Base-by-base conservation (phyloP, 75 land plant species). In the Selaginella tamariscina region DNA sequence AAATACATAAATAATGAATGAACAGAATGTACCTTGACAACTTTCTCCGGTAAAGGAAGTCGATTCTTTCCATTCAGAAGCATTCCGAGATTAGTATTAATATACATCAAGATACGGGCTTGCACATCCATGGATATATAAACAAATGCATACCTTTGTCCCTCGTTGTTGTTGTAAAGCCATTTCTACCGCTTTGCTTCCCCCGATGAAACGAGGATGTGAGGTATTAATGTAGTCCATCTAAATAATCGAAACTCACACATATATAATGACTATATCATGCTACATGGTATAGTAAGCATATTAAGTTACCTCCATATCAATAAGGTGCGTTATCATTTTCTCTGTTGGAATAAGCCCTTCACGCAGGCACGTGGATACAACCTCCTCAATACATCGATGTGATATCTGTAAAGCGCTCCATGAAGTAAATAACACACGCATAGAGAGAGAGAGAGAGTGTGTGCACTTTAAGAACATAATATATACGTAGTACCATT, bases 261-360 rank as follows among this genome's bases (percentile, higher is more conserved):
- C n/a, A n/a, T n/a, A n/a, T n/a, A n/a, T n/a, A n/a, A n/a, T n/a
- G n/a, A n/a, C n/a, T n/a, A n/a, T n/a, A n/a, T n/a, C n/a, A n/a
- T n/a, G n/a, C n/a, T n/a, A n/a, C n/a, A n/a, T n/a, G n/a, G n/a
- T n/a, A n/a, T n/a, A n/a, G n/a, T n/a, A n/a, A n/a, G n/a, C n/a
- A n/a, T n/a, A 39, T 5, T 5, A 39, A 39, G 15, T 5, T 55
- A 75, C 79, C 79, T 79, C 80, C 80, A 78, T 78, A 65, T 74
- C 77, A 74, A 78, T 74, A 26, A 78, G 71, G 57, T 78, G 77
- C 23, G 72, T 59, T 54, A 78, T 74, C 80, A 78, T 78, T 15
- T 72, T 78, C 68, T 78, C 80, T 32, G 77, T 72, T 64, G 80
- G 80, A 24, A 56, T 13, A 32, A 78, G 59, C 54, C 80, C 80